Conservation (phyloP, 108 stramenopile genomes). For the Cyclotella sp. region DNA sequence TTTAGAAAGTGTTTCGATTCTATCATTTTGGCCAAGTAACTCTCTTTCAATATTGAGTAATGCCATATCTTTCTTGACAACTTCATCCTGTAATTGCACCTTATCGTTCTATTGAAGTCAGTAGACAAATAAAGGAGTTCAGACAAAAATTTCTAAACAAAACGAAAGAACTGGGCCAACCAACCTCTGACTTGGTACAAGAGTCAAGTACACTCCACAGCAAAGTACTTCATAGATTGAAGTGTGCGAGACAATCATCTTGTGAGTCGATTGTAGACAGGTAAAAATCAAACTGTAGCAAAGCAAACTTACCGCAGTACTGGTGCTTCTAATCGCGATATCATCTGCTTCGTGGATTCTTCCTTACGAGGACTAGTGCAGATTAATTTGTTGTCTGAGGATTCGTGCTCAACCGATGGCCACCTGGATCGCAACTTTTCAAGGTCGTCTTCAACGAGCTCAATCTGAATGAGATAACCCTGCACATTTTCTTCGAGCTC, state of each 20-base stretch:
- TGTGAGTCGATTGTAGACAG: not conserved
- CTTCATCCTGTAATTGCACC: not conserved
- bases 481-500: slow-evolving; percentile 64
- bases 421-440: slow-evolving; percentile 59
- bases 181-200: slow-evolving; percentile 65
- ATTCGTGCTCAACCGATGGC: slow-evolving; percentile 45
- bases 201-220: slow-evolving; percentile 63
- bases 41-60: slow-evolving; percentile 1
- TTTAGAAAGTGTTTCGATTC: slow-evolving; percentile 21
- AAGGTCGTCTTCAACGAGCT: slow-evolving; percentile 73
- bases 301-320: slow-evolving; percentile 26
- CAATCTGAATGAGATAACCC: slow-evolving; percentile 77
- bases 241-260: not conserved
- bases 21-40: slow-evolving; percentile 9
- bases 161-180: slow-evolving; percentile 10
- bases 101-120: slow-evolving; percentile 9
- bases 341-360: slow-evolving; percentile 48
- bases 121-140: not conserved
- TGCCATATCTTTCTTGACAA: slow-evolving; percentile 16
- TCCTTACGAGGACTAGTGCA: slow-evolving; percentile 31
- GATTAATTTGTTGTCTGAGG: slow-evolving; percentile 7
- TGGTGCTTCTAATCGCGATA: slow-evolving; percentile 54
- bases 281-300: too few species aligned
- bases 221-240: slow-evolving; percentile 49
- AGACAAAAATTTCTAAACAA: not conserved